A percentile compares a stretch with the other conserved stretches of the same genome.
phyloP scores from a whole-genome alignment of 2,329 filamentous ascomycete species.

The Phoma sp. region DNA sequence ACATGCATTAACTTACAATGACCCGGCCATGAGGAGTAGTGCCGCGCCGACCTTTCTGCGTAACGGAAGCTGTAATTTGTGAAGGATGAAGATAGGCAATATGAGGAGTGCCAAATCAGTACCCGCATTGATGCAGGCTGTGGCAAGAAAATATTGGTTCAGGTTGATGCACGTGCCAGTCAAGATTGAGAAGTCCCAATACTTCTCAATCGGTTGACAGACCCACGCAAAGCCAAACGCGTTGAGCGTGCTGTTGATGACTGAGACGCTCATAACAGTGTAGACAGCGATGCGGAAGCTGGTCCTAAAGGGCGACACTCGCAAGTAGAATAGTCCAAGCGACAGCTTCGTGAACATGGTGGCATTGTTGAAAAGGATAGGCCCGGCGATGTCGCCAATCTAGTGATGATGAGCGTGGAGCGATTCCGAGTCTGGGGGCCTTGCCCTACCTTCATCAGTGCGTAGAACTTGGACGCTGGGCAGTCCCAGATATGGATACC shows the following conservation, averaged over 20 bases:
- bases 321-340: conserved; percentile 23
- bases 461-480: conserved; percentile 15
- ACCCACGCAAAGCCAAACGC: conserved; percentile 27
- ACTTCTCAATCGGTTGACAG: conserved; percentile 24
- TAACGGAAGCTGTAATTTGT: conserved; percentile 23
- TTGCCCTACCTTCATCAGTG: conserved; percentile 23
- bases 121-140: conserved; percentile 23
- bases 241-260: conserved; percentile 21
- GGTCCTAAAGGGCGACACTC: conserved; percentile 17
- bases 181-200: conserved; percentile 25
- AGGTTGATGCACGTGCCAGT: conserved; percentile 23
- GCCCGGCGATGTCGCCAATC: conserved; percentile 27
- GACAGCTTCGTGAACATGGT: conserved; percentile 25
- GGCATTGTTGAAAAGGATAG: conserved; percentile 22
- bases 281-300: conserved; percentile 16
- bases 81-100: conserved; percentile 28
- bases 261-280: conserved; percentile 17
- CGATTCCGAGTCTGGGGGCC: not conserved
- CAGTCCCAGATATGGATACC: conserved; percentile 25
- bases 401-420: not conserved
- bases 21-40: conserved; percentile 24
- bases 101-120: conserved; percentile 24
- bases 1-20: conserved; percentile 25
- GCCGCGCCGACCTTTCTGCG: conserved; percentile 25
- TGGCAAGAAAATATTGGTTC: conserved; percentile 20